phyloP scores from a whole-genome alignment of 495 filamentous ascomycete genomes.

The Talaromyces ruber region DNA sequence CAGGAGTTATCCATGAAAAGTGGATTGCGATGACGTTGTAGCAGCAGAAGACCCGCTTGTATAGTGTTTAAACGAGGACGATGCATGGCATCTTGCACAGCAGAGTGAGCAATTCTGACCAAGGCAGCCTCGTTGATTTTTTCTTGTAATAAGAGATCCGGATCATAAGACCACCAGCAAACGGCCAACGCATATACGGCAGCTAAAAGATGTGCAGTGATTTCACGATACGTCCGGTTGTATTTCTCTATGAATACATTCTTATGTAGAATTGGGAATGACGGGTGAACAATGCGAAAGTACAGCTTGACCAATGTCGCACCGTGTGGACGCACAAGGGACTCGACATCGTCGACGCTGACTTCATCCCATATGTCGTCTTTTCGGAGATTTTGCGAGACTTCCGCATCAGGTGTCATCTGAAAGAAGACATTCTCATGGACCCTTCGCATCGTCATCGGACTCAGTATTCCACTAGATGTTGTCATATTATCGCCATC shows the following conservation, averaged over 20 bases:
- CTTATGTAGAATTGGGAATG: conserved; percentile 77
- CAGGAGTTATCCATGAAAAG: conserved; percentile 53
- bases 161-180: conserved; percentile 74
- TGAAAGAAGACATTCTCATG: conserved; percentile 12
- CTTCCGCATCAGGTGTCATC: conserved; percentile 11
- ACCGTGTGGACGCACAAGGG: conserved; percentile 60
- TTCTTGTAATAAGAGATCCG: conserved; percentile 44
- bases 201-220: conserved; percentile 70
- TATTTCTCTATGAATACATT: conserved; percentile 72
- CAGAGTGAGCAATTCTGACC: conserved; percentile 47
- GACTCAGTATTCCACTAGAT: neutral
- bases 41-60: conserved; percentile 71
- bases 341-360: conserved; percentile 61
- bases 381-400: conserved; percentile 10
- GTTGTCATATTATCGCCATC: neutral
- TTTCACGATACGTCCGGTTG: conserved; percentile 59
- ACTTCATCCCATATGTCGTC: conserved; percentile 29
- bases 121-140: conserved; percentile 64
- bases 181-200: conserved; percentile 75
- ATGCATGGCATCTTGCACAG: conserved; percentile 56
- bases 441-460: conserved; percentile 6
- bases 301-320: conserved; percentile 65
- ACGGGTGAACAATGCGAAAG: conserved; percentile 71
- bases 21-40: conserved; percentile 43
- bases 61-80: conserved; percentile 74